Evolutionary conservation across 1,139 yeast genomes (phyloP).

Genomic region (Zygosaccharomyces sapae): DNA sequence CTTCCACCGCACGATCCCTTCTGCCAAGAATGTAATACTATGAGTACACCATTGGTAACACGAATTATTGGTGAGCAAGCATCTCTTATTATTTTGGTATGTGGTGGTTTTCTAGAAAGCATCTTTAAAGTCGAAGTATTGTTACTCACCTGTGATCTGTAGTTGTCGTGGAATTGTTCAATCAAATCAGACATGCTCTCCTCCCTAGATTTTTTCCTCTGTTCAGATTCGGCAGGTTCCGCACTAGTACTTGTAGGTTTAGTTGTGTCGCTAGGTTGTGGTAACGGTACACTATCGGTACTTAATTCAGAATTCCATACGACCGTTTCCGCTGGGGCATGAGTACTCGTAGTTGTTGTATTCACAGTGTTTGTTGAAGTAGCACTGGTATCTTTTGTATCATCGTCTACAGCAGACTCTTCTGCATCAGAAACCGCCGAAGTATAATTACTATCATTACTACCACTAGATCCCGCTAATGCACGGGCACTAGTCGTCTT

Average conservation of each 20-base stretch:
- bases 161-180: constrained; percentile 24
- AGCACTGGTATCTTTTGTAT: constrained; percentile 1
- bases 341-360: neutral
- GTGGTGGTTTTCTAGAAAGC: constrained; percentile 28
- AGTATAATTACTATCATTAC: constrained; percentile 5
- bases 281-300: constrained; percentile 9
- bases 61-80: constrained; percentile 28
- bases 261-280: constrained; percentile 7
- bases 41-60: constrained; percentile 26
- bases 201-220: constrained; percentile 8
- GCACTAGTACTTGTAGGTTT: constrained; percentile 11
- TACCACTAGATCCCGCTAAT: constrained; percentile 7
- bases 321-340: constrained; percentile 8
- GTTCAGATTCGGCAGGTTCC: constrained; percentile 3
- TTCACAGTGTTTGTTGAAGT: neutral
- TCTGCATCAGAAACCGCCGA: constrained; percentile 13
- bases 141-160: constrained; percentile 21
- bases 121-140: constrained; percentile 28
- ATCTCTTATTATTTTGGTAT: constrained; percentile 27
- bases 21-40: constrained; percentile 33
- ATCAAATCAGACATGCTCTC: constrained; percentile 26
- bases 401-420: constrained; percentile 9
- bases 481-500: constrained; percentile 17
- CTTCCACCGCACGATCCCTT: constrained; percentile 34
- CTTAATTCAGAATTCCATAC: constrained; percentile 10